Evolutionary conservation across 805 yeast genomes (phyloP).

Genomic region (Yarrowia sp.): DNA sequence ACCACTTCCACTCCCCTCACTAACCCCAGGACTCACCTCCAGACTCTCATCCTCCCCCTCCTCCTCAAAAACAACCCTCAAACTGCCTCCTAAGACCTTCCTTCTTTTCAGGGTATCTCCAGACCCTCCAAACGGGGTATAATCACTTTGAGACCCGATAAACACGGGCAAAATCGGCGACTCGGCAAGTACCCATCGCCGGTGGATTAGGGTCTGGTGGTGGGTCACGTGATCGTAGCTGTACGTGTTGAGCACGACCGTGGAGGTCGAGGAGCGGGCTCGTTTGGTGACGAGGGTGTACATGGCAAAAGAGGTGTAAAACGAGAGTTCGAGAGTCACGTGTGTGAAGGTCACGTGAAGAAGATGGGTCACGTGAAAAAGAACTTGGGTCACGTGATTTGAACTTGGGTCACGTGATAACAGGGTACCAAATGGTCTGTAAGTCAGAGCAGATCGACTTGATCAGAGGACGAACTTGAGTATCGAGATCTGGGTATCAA

Average conservation of each 20-base stretch:
- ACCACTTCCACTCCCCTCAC: no score
- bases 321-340: no score
- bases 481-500: no score
- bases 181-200: constrained; percentile 12
- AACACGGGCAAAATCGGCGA: not conserved
- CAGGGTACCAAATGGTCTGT: no score
- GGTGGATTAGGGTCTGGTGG: not conserved
- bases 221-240: constrained; percentile 8
- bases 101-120: constrained; percentile 3
- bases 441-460: no score
- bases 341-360: no score
- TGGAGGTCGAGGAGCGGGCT: not conserved
- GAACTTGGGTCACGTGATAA: no score
- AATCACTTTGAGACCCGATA: not conserved
- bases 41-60: not conserved
- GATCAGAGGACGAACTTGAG: no score
- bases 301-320: not conserved
- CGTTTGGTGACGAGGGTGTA: constrained; percentile 26
- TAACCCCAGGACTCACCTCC: not conserved
- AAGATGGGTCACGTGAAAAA: no score
- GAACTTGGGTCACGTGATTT: no score
- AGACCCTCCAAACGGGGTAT: constrained; percentile 15
- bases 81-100: not conserved
- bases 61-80: not conserved
- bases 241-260: constrained; percentile 1